Conservation (phyloP, 2,329 filamentous ascomycete species). For the Tolypocladium paradoxum region DNA sequence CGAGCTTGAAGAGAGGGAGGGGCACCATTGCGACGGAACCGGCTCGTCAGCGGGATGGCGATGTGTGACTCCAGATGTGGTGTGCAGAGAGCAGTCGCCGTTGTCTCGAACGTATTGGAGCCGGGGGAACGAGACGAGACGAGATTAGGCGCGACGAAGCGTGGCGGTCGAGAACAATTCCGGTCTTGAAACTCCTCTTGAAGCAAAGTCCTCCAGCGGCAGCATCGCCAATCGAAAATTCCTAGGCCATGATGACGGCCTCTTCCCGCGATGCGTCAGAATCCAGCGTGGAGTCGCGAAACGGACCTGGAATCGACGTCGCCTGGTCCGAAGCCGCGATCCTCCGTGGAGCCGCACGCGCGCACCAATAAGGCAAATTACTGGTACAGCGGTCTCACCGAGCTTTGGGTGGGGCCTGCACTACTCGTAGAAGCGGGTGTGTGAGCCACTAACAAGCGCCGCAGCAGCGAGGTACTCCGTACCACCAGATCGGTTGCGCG, state of each 20-base stretch:
- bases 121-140: not conserved
- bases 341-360: not conserved
- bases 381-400: not conserved
- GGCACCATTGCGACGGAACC: conserved; percentile 41
- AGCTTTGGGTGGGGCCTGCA: not conserved
- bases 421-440: not conserved
- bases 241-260: not conserved
- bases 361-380: not conserved
- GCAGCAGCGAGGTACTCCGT: not conserved
- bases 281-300: not conserved
- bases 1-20: conserved; percentile 57
- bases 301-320: not conserved
- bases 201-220: not conserved
- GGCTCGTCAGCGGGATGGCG: not conserved
- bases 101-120: not conserved
- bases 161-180: not conserved
- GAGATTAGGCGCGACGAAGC: not conserved
- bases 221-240: not conserved
- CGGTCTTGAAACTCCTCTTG: not conserved
- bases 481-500: not conserved
- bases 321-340: not conserved
- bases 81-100: not conserved
- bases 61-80: not conserved
- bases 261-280: not conserved
- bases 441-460: too few species aligned